Conservation (phyloP, 2,329 filamentous ascomycete genomes). For the Scedosporium dehoogii region DNA sequence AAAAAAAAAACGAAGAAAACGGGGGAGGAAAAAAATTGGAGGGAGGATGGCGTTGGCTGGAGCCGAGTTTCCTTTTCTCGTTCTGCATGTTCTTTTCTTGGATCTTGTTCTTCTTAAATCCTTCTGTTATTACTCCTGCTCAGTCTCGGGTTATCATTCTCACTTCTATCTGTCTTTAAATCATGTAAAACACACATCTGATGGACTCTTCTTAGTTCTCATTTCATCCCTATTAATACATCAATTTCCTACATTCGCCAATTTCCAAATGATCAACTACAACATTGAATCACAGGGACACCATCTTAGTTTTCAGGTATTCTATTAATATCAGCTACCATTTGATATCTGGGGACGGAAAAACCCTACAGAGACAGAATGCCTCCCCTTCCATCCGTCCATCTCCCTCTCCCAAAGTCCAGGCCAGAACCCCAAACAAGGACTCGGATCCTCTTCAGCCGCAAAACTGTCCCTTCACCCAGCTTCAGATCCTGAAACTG, state of each 20-base stretch:
- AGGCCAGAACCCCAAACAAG: constrained; percentile 3
- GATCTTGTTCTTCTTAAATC: background rate
- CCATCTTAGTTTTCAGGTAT: background rate
- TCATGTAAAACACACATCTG: too few species aligned
- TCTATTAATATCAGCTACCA: constrained; percentile 1
- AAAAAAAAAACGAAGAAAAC: too few species aligned
- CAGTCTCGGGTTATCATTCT: background rate
- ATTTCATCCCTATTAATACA: too few species aligned
- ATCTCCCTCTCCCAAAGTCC: background rate
- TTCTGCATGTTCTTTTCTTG: background rate
- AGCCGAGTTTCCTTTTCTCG: background rate
- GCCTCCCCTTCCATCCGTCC: background rate
- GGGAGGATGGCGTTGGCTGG: background rate
- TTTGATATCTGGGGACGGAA: background rate
- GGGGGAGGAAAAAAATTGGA: background rate
- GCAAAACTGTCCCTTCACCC: background rate
- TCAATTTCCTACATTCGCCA: too few species aligned
- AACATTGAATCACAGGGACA: background rate
- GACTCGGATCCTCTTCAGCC: background rate
- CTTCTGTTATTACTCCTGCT: background rate
- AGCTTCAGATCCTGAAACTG: background rate
- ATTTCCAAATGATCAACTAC: too few species aligned
- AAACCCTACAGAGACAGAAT: background rate
- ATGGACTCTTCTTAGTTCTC: too few species aligned
- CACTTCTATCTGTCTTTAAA: background rate